These are phyloP conservation scores for Smithsoniella earleae DNA, from an alignment of 163 green algal species.

Conservation along the genomic window DNA sequence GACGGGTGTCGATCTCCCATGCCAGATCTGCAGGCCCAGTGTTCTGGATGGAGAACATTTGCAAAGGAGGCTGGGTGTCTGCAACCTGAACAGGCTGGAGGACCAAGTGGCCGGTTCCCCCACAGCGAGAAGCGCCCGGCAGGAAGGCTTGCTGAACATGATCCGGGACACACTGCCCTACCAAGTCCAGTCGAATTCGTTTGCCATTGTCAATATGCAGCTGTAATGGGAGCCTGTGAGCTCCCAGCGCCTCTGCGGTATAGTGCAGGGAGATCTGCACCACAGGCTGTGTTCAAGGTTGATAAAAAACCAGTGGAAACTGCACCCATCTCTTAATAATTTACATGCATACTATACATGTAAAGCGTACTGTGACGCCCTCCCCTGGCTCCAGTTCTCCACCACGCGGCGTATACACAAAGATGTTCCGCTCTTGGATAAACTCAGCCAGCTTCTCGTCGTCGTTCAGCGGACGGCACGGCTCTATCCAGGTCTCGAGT, in stretches of 20 bases:
- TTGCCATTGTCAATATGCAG: slow-evolving; percentile 6
- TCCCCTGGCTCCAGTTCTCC: neutral
- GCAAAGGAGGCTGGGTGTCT: neutral
- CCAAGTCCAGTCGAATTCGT: neutral
- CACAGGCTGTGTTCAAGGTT: neutral
- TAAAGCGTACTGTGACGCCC: neutral
- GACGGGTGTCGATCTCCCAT: neutral
- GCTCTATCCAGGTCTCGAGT: slow-evolving; percentile 25
- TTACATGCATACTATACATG: too few relatives aligned
- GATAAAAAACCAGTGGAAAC: too few relatives aligned
- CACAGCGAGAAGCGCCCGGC: too few relatives aligned
- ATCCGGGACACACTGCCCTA: neutral
- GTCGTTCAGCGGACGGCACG: neutral
- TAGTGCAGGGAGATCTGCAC: slow-evolving; percentile 22
- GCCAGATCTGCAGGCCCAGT: neutral
- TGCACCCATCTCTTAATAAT: too few relatives aligned
- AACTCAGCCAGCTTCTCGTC: slow-evolving; percentile 25
- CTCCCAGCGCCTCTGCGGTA: neutral
- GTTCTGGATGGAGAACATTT: slow-evolving; percentile 28
- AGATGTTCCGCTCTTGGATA: slow-evolving; percentile 18
- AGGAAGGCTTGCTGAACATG: neutral
- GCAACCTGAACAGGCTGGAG: slow-evolving; percentile 1
- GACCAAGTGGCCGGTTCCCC: too few relatives aligned
- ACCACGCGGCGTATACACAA: neutral
- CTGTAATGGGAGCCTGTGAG: slow-evolving; percentile 16